phyloP scores from a whole-genome alignment of 805 yeast genomes.

The Komagataella phaffii region DNA sequence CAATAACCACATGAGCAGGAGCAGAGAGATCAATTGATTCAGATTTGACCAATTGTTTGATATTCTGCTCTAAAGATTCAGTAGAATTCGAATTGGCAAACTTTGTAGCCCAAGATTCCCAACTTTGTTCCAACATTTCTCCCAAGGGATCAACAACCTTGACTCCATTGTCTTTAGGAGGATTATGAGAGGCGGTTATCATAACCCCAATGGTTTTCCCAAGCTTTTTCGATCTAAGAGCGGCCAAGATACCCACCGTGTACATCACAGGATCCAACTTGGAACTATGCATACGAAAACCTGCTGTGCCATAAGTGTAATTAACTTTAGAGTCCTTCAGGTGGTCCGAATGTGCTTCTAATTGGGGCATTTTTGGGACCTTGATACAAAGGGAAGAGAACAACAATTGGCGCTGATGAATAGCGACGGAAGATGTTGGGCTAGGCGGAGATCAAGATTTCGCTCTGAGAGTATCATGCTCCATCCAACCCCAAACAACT shows the following conservation, averaged over 20 bases:
- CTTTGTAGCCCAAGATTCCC: conserved; percentile 76
- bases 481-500: neutral
- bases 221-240: conserved; percentile 63
- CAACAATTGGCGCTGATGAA: neutral
- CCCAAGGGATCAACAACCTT: conserved; percentile 92
- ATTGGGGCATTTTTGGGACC: neutral
- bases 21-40: conserved; percentile 31
- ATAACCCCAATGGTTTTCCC: conserved; percentile 82
- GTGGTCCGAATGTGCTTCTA: neutral
- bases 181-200: conserved; percentile 94
- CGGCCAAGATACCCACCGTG: conserved; percentile 73
- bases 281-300: conserved; percentile 69
- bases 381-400: neutral
- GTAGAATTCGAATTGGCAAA: conserved; percentile 57
- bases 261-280: conserved; percentile 70
- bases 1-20: conserved; percentile 43
- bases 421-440: neutral
- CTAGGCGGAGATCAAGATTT: neutral
- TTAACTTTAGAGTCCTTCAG: neutral
- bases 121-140: conserved; percentile 68
- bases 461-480: neutral
- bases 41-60: conserved; percentile 23
- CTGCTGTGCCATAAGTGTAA: conserved; percentile 82
- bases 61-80: conserved; percentile 25
- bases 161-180: conserved; percentile 85